Base-by-base conservation (phyloP, 345 rosid genomes). In the Corchorus olitorius region DNA sequence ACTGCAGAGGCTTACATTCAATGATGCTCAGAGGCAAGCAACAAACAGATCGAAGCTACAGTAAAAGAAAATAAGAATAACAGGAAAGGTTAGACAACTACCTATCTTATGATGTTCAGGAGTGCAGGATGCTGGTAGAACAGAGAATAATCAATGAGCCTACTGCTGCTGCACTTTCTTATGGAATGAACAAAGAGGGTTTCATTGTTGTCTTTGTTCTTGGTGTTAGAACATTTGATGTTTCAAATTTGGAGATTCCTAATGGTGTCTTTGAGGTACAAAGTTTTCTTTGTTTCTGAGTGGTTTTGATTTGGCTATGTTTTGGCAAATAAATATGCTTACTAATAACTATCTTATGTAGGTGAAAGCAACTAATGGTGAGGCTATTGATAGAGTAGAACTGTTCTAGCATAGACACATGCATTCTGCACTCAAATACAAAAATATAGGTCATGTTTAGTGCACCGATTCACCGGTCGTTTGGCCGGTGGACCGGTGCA, bases 311-410 rank as follows among this genome's bases (percentile, higher is more conserved):
- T 55, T 10, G 13, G 1, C 3, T 5, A 63, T 54, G 55, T 12
- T 37, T 52, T 17, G 46, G 43, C 27, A 22, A 71, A 53, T 0
- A 3, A 27, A 1, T 27, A 27, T 27, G 1, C 27, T 27, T 17
- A 37, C 39, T 65, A 49, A 54, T 35, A 34, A 20, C 19, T 67
- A 4, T 45, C 63, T 16, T 14, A 12, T 76, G 17, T 76, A 94
- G 98, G 97, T 94, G 66, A 94, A 94, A 94, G 97, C 97, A 60
- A 94, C 98, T 67, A 94, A 94, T 82, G 98, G 98, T 14, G 98
- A 93, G n/a, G n/a, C n/a, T n/a, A n/a, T n/a, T n/a, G n/a, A n/a
- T n/a, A n/a, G n/a, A n/a, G n/a, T n/a, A n/a, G n/a, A n/a, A n/a
- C n/a, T n/a, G n/a, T n/a, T n/a, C n/a, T n/a, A n/a, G n/a, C n/a